These are phyloP conservation scores for Cryphonectria nitschkei DNA, from an alignment of 2,329 filamentous ascomycete species.

Conservation along the genomic window DNA sequence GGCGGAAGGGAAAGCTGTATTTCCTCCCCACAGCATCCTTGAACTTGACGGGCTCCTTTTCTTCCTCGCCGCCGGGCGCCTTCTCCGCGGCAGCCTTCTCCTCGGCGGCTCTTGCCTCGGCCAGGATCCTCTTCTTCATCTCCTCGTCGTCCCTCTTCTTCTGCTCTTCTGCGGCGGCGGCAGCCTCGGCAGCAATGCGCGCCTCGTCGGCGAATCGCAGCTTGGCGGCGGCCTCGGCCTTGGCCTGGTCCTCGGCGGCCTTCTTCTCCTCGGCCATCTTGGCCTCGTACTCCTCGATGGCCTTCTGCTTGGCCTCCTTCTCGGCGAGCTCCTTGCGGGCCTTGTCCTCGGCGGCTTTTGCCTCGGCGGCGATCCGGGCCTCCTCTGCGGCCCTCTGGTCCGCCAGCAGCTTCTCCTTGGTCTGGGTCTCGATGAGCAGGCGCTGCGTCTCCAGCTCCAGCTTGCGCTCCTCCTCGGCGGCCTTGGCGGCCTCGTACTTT, in stretches of 20 bases:
- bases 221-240: conserved; percentile 38
- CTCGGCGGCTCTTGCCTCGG: conserved; percentile 42
- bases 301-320: conserved; percentile 34
- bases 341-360: conserved; percentile 41
- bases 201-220: conserved; percentile 37
- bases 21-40: conserved; percentile 91
- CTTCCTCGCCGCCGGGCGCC: conserved; percentile 59
- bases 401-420: conserved; percentile 50
- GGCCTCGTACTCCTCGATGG: conserved; percentile 29
- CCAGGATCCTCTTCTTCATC: conserved; percentile 43
- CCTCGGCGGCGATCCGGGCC: conserved; percentile 43
- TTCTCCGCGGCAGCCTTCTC: conserved; percentile 44
- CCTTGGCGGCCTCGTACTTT: conserved; percentile 44
- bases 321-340: conserved; percentile 52
- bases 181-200: conserved; percentile 33
- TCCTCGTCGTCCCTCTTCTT: conserved; percentile 48
- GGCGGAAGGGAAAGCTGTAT: conserved; percentile 86
- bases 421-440: conserved; percentile 53
- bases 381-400: conserved; percentile 52
- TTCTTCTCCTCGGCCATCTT: conserved; percentile 40
- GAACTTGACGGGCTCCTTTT: conserved; percentile 80
- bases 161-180: conserved; percentile 34
- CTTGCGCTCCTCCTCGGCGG: conserved; percentile 42
- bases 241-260: conserved; percentile 39
- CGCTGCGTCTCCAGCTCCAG: conserved; percentile 44